Percentiles rank a stretch among this genome's conserved stretches.
Evolutionary conservation across 805 yeast genomes (phyloP).

Genomic region (Yarrowia deformans): DNA sequence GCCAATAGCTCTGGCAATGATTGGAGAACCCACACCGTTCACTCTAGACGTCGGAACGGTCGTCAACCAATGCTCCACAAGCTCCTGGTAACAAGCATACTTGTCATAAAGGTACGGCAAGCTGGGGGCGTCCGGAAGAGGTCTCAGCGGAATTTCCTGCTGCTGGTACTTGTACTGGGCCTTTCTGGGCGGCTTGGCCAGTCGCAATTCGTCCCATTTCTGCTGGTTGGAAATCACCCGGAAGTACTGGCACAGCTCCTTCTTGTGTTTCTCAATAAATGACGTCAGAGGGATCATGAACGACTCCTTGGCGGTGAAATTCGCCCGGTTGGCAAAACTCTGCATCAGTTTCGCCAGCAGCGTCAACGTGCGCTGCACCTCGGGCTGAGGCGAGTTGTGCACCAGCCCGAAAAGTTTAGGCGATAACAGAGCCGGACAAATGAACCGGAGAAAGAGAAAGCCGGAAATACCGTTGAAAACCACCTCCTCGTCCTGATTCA

Average conservation of each 20-base stretch:
- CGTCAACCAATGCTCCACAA: slow-evolving; percentile 32
- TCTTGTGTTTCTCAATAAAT: slow-evolving; percentile 16
- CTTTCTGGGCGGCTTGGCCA: neutral
- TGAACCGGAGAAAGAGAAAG: slow-evolving; percentile 79
- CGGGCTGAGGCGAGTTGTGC: slow-evolving; percentile 71
- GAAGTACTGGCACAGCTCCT: slow-evolving; percentile 11
- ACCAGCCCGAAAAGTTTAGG: slow-evolving; percentile 85
- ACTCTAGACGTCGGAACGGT: slow-evolving; percentile 20
- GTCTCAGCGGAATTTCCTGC: slow-evolving; percentile 1
- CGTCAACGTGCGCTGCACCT: slow-evolving; percentile 78
- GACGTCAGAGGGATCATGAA: slow-evolving; percentile 41
- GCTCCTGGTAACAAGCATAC: slow-evolving; percentile 29
- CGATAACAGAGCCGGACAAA: slow-evolving; percentile 90
- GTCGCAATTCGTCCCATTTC: slow-evolving; percentile 11
- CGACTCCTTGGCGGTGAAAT: slow-evolving; percentile 41
- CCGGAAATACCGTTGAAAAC: slow-evolving; percentile 81
- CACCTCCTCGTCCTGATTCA: slow-evolving; percentile 37
- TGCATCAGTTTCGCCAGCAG: slow-evolving; percentile 70
- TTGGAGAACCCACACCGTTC: slow-evolving; percentile 28
- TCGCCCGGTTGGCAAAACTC: slow-evolving; percentile 59
- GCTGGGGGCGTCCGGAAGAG: slow-evolving; percentile 13
- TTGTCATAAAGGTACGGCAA: slow-evolving; percentile 22
- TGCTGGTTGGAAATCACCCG: slow-evolving; percentile 23
- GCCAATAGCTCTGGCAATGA: slow-evolving; percentile 27
- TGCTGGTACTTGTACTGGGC: slow-evolving; percentile 25